Conservation (phyloP, 257 asterid species). For the Anisodus tanguticus region DNA sequence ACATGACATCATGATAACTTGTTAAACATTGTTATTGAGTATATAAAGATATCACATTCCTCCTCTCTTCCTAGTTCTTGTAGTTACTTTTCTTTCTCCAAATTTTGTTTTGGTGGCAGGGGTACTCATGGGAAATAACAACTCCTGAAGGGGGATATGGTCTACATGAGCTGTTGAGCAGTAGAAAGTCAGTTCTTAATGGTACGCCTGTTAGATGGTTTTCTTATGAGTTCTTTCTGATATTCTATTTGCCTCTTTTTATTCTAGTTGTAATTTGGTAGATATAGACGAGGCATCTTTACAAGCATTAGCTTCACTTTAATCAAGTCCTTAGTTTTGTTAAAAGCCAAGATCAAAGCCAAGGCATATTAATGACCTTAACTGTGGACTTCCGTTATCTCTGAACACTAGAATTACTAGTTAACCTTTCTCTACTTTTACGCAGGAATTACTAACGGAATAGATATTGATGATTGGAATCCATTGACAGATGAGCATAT, state of each 20-base stretch:
- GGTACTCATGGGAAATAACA: conserved; percentile 94
- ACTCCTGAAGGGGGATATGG: conserved; percentile 98
- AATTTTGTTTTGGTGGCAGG: conserved; percentile 56
- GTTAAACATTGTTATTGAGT: neutral
- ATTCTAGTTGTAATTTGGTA: neutral
- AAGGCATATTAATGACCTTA: conserved; percentile 8
- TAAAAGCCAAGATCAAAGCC: neutral
- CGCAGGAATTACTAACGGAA: conserved; percentile 94
- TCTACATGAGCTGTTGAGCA: conserved; percentile 63
- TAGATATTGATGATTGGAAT: conserved; percentile 81
- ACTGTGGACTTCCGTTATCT: neutral
- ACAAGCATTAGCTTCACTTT: conserved; percentile 12
- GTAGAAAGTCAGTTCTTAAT: conserved; percentile 71
- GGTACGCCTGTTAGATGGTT: conserved; percentile 48
- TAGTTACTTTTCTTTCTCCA: neutral
- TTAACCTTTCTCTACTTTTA: conserved; percentile 8
- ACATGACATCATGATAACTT: conserved; percentile 6
- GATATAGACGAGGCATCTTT: conserved; percentile 1
- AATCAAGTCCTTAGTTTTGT: neutral
- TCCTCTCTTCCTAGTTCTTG: neutral
- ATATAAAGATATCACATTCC: neutral
- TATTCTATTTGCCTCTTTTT: neutral
- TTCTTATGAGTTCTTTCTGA: conserved; percentile 16
- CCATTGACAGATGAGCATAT: conserved; percentile 76
- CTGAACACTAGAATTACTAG: neutral